These are phyloP conservation scores for Flaveria linearis DNA, from an alignment of 129 eudicot species.

Conservation along the genomic window DNA sequence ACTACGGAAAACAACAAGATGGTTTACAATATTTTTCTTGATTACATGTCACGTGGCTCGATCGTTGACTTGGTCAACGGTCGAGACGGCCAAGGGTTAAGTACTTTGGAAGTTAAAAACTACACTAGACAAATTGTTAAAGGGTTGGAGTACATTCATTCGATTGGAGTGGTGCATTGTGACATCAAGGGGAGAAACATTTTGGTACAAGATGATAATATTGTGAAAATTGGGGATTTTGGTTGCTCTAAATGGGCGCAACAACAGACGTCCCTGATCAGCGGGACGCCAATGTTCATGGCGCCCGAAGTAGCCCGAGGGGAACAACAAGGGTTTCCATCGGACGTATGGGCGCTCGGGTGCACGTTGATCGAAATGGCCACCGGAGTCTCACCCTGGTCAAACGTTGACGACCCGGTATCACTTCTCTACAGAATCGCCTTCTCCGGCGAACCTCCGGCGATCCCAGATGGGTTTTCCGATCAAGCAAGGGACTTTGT, in stretches of 20 bases:
- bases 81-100: conserved; percentile 34
- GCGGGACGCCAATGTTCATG: conserved; percentile 85
- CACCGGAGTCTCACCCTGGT: conserved; percentile 66
- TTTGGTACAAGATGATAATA: conserved; percentile 36
- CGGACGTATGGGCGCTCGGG: conserved; percentile 83
- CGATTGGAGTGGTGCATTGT: conserved; percentile 68
- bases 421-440: conserved; percentile 54
- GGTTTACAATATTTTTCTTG: conserved; percentile 56
- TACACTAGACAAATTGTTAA: conserved; percentile 52
- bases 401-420: conserved; percentile 29
- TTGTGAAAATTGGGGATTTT: conserved; percentile 64
- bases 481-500: conserved; percentile 57
- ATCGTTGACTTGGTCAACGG: conserved; percentile 39
- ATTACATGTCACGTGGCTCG: conserved; percentile 60
- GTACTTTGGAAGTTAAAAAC: conserved; percentile 32
- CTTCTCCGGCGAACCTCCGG: conserved; percentile 53
- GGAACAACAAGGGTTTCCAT: conserved; percentile 61
- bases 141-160: conserved; percentile 71
- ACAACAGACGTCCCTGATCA: conserved; percentile 20
- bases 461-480: conserved; percentile 53
- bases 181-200: conserved; percentile 70
- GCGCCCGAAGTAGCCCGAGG: conserved; percentile 86
- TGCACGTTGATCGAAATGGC: conserved; percentile 79
- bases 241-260: conserved; percentile 63
- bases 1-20: conserved; percentile 38